Percentiles rank a stretch among this genome's conserved stretches.
Evolutionary conservation across 163 green algal genomes (phyloP).

Genomic region (Chlorella variabilis): DNA sequence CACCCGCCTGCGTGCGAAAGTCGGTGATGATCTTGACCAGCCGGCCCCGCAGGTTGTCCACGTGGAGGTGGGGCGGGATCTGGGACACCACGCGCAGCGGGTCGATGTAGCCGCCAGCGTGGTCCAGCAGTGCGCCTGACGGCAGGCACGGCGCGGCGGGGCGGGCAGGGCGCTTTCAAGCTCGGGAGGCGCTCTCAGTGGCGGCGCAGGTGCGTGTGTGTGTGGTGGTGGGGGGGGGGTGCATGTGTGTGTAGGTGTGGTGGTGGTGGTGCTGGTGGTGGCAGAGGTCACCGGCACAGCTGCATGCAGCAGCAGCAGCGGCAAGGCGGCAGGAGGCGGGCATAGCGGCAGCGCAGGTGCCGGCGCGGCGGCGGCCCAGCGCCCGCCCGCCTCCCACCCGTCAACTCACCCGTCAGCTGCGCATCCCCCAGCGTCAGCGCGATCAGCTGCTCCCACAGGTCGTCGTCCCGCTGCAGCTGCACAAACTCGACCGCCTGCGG

Average conservation of each 20-base stretch:
- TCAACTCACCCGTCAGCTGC: constrained; percentile 72
- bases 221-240: no score
- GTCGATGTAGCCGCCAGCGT: constrained; percentile 88
- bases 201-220: no score
- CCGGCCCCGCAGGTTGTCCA: constrained; percentile 72
- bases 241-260: background rate
- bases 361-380: no score
- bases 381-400: background rate
- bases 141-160: no score
- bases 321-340: no score
- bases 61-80: constrained; percentile 79
- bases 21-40: constrained; percentile 89
- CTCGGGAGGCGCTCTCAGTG: no score
- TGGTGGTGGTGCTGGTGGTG: no score
- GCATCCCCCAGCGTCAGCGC: constrained; percentile 66
- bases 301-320: no score
- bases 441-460: constrained; percentile 93
- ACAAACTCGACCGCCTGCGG: constrained; percentile 93
- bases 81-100: constrained; percentile 84
- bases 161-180: no score
- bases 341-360: no score
- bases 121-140: constrained; percentile 87
- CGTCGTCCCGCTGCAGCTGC: constrained; percentile 80
- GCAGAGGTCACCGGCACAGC: no score
- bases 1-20: constrained; percentile 66